These are phyloP conservation scores for Brassica incana DNA, from an alignment of 345 rosid species.

Conservation along the genomic window DNA sequence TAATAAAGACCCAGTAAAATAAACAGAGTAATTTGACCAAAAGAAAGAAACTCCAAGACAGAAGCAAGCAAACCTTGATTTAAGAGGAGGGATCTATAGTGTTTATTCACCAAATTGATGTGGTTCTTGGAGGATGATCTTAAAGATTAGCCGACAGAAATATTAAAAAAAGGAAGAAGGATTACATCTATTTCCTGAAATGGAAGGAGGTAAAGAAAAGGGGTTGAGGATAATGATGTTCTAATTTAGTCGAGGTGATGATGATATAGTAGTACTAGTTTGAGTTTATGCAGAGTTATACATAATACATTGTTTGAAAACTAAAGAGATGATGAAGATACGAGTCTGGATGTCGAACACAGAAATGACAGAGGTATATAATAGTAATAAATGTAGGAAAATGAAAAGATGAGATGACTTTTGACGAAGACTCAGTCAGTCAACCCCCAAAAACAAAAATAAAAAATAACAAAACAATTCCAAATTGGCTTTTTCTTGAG, in stretches of 20 bases:
- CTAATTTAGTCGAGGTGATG: constrained; percentile 13
- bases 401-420: constrained; percentile 3
- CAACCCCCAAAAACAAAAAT: constrained; percentile 11
- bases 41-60: not conserved
- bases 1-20: not conserved
- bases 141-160: not conserved
- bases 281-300: constrained; percentile 2
- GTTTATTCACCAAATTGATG: not conserved
- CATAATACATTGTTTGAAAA: constrained; percentile 1
- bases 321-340: constrained; percentile 2
- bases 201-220: constrained; percentile 6
- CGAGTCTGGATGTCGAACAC: not conserved
- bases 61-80: constrained; percentile 5
- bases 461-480: not conserved
- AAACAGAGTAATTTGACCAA: not conserved
- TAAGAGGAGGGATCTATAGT: not conserved
- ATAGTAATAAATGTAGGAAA: not conserved
- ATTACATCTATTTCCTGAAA: constrained; percentile 1
- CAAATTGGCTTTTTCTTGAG: constrained; percentile 3
- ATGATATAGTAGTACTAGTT: constrained; percentile 16
- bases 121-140: not conserved
- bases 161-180: not conserved
- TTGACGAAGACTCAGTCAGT: constrained; percentile 40
- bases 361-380: constrained; percentile 1
- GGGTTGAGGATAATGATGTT: constrained; percentile 7